Evolutionary conservation across 345 rosid genomes (phyloP).

Genomic region (Brassica incana): DNA sequence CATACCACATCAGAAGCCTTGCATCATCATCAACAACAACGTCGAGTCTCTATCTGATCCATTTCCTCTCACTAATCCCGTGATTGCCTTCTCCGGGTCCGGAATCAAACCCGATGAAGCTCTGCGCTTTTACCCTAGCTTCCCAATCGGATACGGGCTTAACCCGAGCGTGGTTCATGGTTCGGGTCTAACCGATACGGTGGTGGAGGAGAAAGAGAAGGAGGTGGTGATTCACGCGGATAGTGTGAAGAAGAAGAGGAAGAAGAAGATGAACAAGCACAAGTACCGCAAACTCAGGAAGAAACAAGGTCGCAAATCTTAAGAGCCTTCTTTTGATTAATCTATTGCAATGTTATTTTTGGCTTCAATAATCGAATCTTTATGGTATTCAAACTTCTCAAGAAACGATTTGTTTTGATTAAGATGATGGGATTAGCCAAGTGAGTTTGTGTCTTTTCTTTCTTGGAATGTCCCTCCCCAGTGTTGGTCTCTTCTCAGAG

Average conservation of each 20-base stretch:
- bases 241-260: conserved; percentile 94
- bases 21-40: conserved; percentile 6
- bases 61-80: conserved; percentile 15
- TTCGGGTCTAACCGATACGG: conserved; percentile 9
- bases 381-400: neutral
- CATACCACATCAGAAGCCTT: conserved; percentile 13
- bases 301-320: conserved; percentile 57
- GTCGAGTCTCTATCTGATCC: conserved; percentile 26
- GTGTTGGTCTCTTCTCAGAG: conserved; percentile 4
- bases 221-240: conserved; percentile 55
- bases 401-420: neutral
- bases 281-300: conserved; percentile 83
- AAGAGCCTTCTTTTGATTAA: neutral
- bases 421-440: neutral
- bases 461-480: neutral
- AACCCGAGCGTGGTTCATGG: conserved; percentile 20
- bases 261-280: conserved; percentile 98
- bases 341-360: neutral
- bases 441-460: neutral
- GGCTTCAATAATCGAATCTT: neutral
- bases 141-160: conserved; percentile 43
- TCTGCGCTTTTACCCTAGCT: conserved; percentile 42
- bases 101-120: neutral
- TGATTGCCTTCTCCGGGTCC: neutral
- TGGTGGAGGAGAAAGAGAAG: conserved; percentile 23